Evolutionary conservation across 2,329 filamentous ascomycete genomes (phyloP), one percentile per base, ranked within the genome.

Genomic region (Trichoderma harzianum): DNA sequence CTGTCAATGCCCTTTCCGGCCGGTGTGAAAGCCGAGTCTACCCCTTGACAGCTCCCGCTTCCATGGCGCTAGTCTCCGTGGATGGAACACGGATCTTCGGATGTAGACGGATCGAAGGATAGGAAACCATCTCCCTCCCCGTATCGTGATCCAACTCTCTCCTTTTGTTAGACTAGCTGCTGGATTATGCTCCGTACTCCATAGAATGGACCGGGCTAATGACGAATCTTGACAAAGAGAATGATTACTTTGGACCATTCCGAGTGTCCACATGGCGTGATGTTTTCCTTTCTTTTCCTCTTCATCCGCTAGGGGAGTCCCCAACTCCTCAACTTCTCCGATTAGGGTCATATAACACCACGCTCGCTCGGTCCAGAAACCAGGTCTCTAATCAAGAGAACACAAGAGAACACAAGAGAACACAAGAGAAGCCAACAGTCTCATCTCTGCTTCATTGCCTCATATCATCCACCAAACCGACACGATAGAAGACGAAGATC

Each of bases 11-110:
- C 3, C 43, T 51, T 11, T 51, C 10, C 3, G n/a, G n/a, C 10
- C 43, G n/a, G n/a, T 51, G n/a, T 21, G 43, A 51, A 51, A 21
- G 34, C 72, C 71, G 66, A 18, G 21, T 68, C 51, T 73, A 57
- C 71, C 26, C 39, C 24, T 47, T 21, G 55, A n/a, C 28, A 34
- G 39, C 3, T 34, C 58, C 21, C 14, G 12, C 36, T 30, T n/a
- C 34, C 24, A 34, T 16, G 61, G 8, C 36, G 24, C 61, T 47
- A 63, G 36, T 43, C 61, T 43, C 24, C 18, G 12, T 14, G n/a
- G 34, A 43, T 63, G 24, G 61, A 63, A 21, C 28, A 62, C 58
- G 58, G 34, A 62, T 28, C 39, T 53, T 62, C 57, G 66, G 66
- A 69, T 61, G 66, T 11, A 34, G 36, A 26, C 66, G 66, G 66